Percentiles rank a stretch among this genome's conserved stretches.
Conservation (phyloP, 257 asterid species). For the Ocimum tenuiflorum region DNA sequence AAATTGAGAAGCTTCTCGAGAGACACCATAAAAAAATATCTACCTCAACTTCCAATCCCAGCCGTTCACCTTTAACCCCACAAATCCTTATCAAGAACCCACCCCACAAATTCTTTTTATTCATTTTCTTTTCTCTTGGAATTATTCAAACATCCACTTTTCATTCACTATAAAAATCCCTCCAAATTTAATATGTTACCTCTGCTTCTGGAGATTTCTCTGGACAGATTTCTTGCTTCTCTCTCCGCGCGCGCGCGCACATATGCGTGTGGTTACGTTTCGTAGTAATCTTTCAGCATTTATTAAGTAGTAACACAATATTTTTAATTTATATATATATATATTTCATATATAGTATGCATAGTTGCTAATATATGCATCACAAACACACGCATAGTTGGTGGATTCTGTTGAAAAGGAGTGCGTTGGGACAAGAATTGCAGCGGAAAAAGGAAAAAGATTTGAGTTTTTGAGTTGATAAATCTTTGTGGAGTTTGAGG, state of each 20-base stretch:
- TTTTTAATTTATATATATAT: neutral
- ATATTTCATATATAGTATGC: neutral
- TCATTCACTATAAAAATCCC: neutral
- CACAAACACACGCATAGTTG: neutral
- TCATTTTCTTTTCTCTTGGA: neutral
- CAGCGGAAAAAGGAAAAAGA: slow-evolving; percentile 18
- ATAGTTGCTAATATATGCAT: neutral
- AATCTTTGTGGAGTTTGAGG: slow-evolving; percentile 17
- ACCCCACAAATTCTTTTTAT: slow-evolving; percentile 4
- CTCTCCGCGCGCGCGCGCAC: neutral
- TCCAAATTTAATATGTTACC: slow-evolving; percentile 12
- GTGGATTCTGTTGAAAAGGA: neutral
- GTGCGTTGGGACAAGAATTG: neutral
- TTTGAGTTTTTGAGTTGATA: slow-evolving; percentile 9
- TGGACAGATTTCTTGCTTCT: slow-evolving; percentile 12
- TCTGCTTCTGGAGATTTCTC: slow-evolving; percentile 50
- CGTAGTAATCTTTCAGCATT: slow-evolving; percentile 19
- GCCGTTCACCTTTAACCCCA: slow-evolving; percentile 27
- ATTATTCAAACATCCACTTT: neutral
- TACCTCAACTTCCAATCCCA: slow-evolving; percentile 23
- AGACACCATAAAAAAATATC: slow-evolving; percentile 28
- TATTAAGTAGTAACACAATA: neutral
- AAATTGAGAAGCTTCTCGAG: slow-evolving; percentile 43
- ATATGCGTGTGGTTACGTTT: slow-evolving; percentile 25
- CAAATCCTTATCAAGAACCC: neutral